Evolutionary conservation across 371 early-diverging fungal species (phyloP), one percentile per base, ranked within the genome.

Genomic region (Basidiobolus meristosporus): DNA sequence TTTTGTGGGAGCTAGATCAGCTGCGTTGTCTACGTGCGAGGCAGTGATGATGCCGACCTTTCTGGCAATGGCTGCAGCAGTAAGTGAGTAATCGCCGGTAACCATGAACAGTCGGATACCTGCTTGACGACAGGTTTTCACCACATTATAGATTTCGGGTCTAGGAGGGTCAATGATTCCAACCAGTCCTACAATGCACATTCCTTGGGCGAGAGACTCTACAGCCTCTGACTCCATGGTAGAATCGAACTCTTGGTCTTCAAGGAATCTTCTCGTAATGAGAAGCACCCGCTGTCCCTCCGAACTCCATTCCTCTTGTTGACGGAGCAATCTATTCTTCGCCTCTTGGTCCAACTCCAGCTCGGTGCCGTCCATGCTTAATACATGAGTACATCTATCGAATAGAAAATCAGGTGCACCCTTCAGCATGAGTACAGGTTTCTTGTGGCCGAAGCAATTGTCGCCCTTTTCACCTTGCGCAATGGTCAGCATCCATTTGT

Each of bases 331-430:
- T 3, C 43, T 15, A 10, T 50, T 54, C 11, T 29, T 52, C 21
- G 46, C 54, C n/a, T 54, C 56, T 0, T 52, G 51, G n/a, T 57
- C 61, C 35, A 80, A 42, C 1, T 59, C 54, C 12, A 45, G 44
- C 16, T 58, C 40, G 15, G 42, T 47, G 18, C 68, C 68, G 42
- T 60, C 56, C 2, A 61, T 45, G 16, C 49, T 36, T 36, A 68
- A 47, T 23, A 61, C 52, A 1, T 39, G 44, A 1, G 63, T 49
- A 48, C 76, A 73, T 29, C 48, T 45, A 1, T 47, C 59, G 28
- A 77, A 28, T 33, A 89, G 56, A 11, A 70, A 58, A 52, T 86
- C 85, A 30, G 84, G 86, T 16, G 83, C 85, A 36, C 82, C 84
- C 51, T 83, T 78, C 51, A 78, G 61, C 26, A 70, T 52, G 21